Conservation (phyloP, 306 rosid genomes). For the Inga leiocalycina region DNA sequence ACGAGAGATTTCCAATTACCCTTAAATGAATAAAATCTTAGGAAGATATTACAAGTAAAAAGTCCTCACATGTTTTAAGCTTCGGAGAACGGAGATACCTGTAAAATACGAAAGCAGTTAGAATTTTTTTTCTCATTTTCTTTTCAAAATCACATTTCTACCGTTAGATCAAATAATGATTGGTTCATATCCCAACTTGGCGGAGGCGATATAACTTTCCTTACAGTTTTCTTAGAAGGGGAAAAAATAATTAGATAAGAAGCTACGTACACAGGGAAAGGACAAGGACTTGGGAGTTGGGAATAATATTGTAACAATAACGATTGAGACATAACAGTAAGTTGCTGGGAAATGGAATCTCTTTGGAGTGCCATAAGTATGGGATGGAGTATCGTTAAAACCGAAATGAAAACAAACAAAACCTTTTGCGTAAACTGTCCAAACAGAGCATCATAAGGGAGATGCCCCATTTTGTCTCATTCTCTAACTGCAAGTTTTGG, state of each 20-base stretch:
- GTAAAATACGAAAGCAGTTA: fast-evolving
- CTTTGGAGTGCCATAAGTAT: neutral
- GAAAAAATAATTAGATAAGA: neutral
- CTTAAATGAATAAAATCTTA: neutral
- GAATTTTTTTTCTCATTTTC: no score
- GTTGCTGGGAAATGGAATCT: neutral
- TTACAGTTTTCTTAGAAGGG: neutral
- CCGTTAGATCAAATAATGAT: no score
- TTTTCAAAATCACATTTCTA: no score
- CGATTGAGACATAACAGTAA: neutral
- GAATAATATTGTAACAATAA: neutral
- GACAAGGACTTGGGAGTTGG: neutral
- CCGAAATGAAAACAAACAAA: neutral
- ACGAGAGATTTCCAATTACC: neutral
- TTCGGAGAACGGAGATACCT: neutral
- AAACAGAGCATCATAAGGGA: slow-evolving; percentile 19
- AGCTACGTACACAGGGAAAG: neutral
- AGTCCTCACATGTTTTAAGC: neutral
- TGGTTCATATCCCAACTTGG: neutral
- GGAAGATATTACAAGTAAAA: neutral
- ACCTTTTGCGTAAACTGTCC: neutral
- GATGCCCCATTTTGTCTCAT: slow-evolving; percentile 36
- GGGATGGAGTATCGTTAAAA: neutral
- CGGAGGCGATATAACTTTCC: neutral
- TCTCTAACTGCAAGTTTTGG: slow-evolving; percentile 27